Base-by-base conservation (phyloP, 352 stramenopile species). In the Phytophthora citricola region DNA sequence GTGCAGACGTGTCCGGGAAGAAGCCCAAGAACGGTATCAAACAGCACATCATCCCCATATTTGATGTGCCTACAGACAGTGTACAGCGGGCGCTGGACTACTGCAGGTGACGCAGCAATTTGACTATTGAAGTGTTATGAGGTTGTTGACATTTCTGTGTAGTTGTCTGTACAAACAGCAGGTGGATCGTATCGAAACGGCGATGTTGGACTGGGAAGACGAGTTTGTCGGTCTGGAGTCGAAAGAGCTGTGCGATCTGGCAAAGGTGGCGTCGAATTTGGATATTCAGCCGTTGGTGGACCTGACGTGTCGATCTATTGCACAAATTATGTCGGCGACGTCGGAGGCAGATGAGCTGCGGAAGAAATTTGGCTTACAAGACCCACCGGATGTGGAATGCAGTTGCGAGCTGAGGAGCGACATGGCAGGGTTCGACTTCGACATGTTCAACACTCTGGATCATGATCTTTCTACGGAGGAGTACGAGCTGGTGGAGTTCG, bases 301-400 rank as follows among this genome's bases (percentile, higher is more conserved):
- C 51, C 75, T 92, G 10, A 93, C 85, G 12, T 93, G 85, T 59
- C 81, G 83, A 1, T 92, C 85, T 10, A 93, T 93, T 60, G 81
- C 85, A 10, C 83, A 92, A 66, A 93, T 93, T 59, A 93, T 93
- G 85, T 93, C 85, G 11, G 84, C 83, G 34, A 92, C 83, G 14
- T 86, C 89, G 29, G 85, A 87, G 8, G 83, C 85, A 0, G 79
- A 92, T 44, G 83, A 93, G 44, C 75, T 93, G 54, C 69, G 85
- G 43, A 84, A 91, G 45, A 92, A 93, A 36, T 93, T 93, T 64
- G 83, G 82, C 0, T 57, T 93, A n/a, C 76, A 92, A 44, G 83
- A 92, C 26, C 61, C 73, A 6, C 66, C 52, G 15, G 62, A 65
- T 15, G 66, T 76, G 36, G 73, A 87, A 10, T 88, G 78, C 58